phyloP scores from a whole-genome alignment of 1,139 yeast genomes.

The Suhomyces bokatorum region DNA sequence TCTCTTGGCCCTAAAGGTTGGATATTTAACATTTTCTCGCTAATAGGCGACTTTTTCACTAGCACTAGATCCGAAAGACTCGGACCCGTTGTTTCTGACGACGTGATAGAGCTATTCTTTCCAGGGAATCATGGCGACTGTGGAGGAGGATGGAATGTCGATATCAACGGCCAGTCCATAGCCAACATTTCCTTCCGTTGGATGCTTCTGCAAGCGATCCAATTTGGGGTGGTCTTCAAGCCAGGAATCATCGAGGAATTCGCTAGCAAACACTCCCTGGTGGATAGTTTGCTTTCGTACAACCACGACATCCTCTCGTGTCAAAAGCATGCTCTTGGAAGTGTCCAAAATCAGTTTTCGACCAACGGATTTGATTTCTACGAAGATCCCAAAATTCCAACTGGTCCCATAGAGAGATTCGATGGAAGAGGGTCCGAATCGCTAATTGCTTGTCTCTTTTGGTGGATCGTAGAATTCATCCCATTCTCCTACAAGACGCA shows the following conservation, averaged over 20 bases:
- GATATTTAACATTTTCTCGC: not conserved
- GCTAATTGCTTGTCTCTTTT: constrained; percentile 28
- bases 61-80: not conserved
- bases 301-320: constrained; percentile 47
- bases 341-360: not conserved
- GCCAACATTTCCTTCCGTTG: constrained; percentile 54
- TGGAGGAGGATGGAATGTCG: constrained; percentile 63
- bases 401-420: constrained; percentile 17
- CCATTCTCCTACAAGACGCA: constrained; percentile 56
- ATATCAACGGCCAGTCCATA: constrained; percentile 26
- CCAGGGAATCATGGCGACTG: constrained; percentile 68
- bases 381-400: constrained; percentile 9
- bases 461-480: constrained; percentile 65
- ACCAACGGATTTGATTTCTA: not conserved
- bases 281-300: constrained; percentile 43
- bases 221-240: constrained; percentile 50
- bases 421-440: constrained; percentile 39
- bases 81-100: constrained; percentile 24
- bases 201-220: constrained; percentile 55
- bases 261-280: constrained; percentile 34
- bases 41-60: not conserved
- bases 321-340: not conserved
- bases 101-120: constrained; percentile 58
- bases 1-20: not conserved
- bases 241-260: constrained; percentile 40